Conservation (phyloP, 2,329 filamentous ascomycete genomes). For the Canariomyces notabilis region DNA sequence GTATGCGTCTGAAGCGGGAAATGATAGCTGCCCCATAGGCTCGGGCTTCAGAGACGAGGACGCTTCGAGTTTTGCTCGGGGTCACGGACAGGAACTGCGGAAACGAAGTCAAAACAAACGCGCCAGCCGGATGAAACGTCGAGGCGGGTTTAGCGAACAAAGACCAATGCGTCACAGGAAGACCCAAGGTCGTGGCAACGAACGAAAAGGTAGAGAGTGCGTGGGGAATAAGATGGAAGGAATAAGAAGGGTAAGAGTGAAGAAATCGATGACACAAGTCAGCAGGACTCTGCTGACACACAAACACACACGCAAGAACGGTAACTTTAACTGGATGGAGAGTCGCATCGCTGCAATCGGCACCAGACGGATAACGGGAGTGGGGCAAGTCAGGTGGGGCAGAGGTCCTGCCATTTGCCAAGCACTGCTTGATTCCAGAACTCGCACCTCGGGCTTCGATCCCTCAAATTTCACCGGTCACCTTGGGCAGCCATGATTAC, state of each 20-base stretch:
- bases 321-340: too few species aligned
- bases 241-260: background rate
- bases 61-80: background rate
- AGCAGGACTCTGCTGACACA: constrained; percentile 20
- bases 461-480: too few species aligned
- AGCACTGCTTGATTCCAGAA: too few species aligned
- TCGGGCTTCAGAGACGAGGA: background rate
- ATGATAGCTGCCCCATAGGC: constrained; percentile 9
- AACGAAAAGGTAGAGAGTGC: constrained; percentile 1
- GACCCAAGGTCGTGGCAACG: background rate
- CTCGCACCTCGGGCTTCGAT: too few species aligned
- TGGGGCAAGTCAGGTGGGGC: constrained; percentile 9
- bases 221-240: background rate
- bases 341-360: too few species aligned
- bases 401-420: constrained; percentile 10
- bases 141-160: background rate
- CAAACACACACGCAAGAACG: constrained; percentile 14
- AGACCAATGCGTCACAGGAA: background rate
- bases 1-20: constrained; percentile 5
- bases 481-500: too few species aligned
- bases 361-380: too few species aligned
- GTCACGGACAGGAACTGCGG: background rate
- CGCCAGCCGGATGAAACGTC: background rate
- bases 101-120: background rate
- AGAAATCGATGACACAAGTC: background rate